Evolutionary conservation across 169 alveolate genomes (phyloP).

Genomic region (Ichthyophthirius multifiliis): DNA sequence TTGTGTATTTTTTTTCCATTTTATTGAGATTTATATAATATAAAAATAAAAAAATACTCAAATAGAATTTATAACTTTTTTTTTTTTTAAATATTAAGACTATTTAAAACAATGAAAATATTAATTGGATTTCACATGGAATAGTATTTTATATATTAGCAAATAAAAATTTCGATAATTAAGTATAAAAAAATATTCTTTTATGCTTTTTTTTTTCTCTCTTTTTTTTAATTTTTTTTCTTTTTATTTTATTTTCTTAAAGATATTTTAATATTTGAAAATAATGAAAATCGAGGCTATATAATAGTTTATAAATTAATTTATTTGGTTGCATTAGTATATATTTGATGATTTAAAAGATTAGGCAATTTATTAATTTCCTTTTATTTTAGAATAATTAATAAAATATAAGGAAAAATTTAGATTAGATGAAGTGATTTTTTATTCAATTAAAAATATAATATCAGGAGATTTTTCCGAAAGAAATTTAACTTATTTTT

Average conservation of each 20-base stretch:
- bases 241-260: not conserved
- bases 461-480: not conserved
- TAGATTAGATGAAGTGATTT: slow-evolving; percentile 1
- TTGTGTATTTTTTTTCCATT: not conserved
- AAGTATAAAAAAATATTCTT: not conserved
- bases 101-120: not conserved
- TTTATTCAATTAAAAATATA: not conserved
- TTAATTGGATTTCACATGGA: not conserved
- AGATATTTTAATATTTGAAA: not conserved
- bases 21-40: not conserved
- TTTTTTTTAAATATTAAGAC: not conserved
- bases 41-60: too few species aligned
- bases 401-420: not conserved
- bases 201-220: not conserved
- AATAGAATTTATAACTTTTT: too few species aligned
- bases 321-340: not conserved
- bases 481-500: slow-evolving; percentile 6
- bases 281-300: not conserved
- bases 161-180: not conserved
- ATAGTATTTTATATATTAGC: not conserved
- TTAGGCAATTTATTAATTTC: not conserved
- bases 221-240: not conserved
- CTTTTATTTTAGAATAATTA: not conserved
- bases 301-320: not conserved
- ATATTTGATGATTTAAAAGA: not conserved